Evolutionary conservation across 2,329 filamentous ascomycete genomes (phyloP).

Genomic region (Sphaceloma murrayae): DNA sequence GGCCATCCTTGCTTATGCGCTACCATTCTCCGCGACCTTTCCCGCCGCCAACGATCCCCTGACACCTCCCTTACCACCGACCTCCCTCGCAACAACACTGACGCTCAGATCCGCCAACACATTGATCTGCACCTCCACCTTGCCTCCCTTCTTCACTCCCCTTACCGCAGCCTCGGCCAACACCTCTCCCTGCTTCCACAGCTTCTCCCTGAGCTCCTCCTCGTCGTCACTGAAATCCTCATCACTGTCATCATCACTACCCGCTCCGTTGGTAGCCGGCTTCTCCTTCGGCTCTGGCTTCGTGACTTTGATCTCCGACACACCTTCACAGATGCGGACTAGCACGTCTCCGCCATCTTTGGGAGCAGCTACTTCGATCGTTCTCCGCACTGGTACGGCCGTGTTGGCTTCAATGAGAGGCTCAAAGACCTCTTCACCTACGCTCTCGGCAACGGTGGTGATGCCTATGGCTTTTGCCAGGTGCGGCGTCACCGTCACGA

Average conservation of each 20-base stretch:
- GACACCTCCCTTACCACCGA: slow-evolving; percentile 78
- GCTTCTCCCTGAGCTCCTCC: slow-evolving; percentile 73
- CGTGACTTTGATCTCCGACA: slow-evolving; percentile 84
- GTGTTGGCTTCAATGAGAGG: slow-evolving; percentile 79
- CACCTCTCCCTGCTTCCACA: slow-evolving; percentile 77
- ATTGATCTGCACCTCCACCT: slow-evolving; percentile 90
- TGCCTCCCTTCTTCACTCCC: slow-evolving; percentile 75
- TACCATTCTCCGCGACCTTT: slow-evolving; percentile 16
- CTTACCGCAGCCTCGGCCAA: slow-evolving; percentile 80
- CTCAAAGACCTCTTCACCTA: slow-evolving; percentile 59
- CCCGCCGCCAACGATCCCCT: slow-evolving; percentile 47
- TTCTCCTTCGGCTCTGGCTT: slow-evolving; percentile 74
- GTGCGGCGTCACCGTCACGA: slow-evolving; percentile 89
- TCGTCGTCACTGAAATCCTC: slow-evolving; percentile 59
- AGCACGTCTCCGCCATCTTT: slow-evolving; percentile 80
- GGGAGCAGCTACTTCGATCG: slow-evolving; percentile 65
- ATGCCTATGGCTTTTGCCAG: slow-evolving; percentile 82
- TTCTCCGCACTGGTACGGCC: slow-evolving; percentile 77
- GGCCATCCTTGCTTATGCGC: slow-evolving; percentile 11
- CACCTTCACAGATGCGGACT: slow-evolving; percentile 78
- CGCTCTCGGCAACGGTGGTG: slow-evolving; percentile 53
- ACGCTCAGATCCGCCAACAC: slow-evolving; percentile 70
- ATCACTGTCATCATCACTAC: slow-evolving; percentile 50
- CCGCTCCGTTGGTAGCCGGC: slow-evolving; percentile 48
- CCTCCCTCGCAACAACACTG: slow-evolving; percentile 71